phyloP scores from a whole-genome alignment of 805 yeast genomes.

The Hemisphaericaspora nanyangensis region DNA sequence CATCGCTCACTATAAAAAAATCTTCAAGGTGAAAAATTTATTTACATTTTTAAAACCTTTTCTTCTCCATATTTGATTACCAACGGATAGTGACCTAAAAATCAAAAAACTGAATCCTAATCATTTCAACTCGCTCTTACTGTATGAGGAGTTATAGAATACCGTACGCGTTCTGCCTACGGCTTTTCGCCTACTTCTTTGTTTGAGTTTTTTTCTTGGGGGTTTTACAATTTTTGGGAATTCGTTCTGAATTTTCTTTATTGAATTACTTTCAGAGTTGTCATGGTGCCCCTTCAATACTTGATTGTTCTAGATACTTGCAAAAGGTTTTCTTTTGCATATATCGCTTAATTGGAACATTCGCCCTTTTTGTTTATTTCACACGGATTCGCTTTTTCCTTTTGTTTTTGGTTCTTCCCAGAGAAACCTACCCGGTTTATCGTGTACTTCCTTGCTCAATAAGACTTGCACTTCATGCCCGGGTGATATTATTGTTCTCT shows the following conservation, averaged over 20 bases:
- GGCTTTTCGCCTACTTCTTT: constrained; percentile 2
- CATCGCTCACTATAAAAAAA: not conserved
- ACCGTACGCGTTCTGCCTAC: constrained; percentile 11
- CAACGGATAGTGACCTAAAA: constrained; percentile 24
- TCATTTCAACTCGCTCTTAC: constrained; percentile 10
- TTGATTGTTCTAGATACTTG: constrained; percentile 9
- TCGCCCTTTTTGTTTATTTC: constrained; percentile 12
- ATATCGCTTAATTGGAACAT: constrained; percentile 12
- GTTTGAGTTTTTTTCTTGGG: not conserved
- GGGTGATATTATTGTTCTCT: constrained; percentile 43
- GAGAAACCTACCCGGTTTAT: constrained; percentile 41
- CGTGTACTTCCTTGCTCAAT: constrained; percentile 39
- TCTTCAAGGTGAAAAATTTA: not conserved
- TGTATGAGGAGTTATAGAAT: constrained; percentile 1
- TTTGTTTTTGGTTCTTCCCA: constrained; percentile 36
- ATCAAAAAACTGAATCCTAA: constrained; percentile 13
- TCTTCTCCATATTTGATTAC: constrained; percentile 22
- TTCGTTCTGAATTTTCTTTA: constrained; percentile 19
- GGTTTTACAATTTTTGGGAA: not conserved
- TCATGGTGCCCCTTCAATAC: constrained; percentile 9
- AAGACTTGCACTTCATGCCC: constrained; percentile 49
- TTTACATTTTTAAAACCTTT: constrained; percentile 3
- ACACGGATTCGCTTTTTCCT: constrained; percentile 8
- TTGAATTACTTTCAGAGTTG: constrained; percentile 5
- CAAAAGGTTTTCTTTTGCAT: constrained; percentile 16